These are phyloP conservation scores for Trematosphaeria pertusa DNA, from an alignment of 2,329 filamentous ascomycete genomes.

Conservation along the genomic window DNA sequence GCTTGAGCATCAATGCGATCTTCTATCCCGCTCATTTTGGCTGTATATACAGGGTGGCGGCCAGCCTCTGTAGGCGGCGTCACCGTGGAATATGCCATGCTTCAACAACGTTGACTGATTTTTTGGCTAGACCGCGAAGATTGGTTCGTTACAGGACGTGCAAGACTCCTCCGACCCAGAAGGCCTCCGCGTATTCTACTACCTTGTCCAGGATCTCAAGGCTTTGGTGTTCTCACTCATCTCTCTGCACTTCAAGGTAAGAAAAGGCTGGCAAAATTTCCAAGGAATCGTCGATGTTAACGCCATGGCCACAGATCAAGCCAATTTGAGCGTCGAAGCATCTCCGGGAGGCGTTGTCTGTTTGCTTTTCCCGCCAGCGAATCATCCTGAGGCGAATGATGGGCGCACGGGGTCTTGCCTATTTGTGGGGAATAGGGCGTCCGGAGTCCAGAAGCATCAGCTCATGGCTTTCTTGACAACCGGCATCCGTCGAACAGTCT, in stretches of 20 bases:
- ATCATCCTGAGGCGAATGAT: slow-evolving; percentile 13
- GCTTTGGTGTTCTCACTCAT: slow-evolving; percentile 96
- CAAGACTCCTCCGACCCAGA: slow-evolving; percentile 96
- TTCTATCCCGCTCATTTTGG: no score
- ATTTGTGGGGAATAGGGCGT: slow-evolving; percentile 12
- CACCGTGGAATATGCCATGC: no score
- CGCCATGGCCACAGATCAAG: slow-evolving; percentile 63
- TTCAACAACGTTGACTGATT: slow-evolving; percentile 31
- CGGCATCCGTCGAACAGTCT: slow-evolving; percentile 9
- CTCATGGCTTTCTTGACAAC: neutral
- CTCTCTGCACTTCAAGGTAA: slow-evolving; percentile 92
- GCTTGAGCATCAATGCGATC: no score
- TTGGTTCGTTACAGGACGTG: slow-evolving; percentile 94
- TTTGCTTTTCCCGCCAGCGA: slow-evolving; percentile 23
- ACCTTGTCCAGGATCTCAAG: slow-evolving; percentile 96
- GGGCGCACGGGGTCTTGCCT: neutral
- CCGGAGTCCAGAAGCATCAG: slow-evolving; percentile 17
- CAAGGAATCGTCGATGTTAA: slow-evolving; percentile 1
- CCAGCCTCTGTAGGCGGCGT: no score
- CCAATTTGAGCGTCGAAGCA: slow-evolving; percentile 61
- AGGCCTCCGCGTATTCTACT: slow-evolving; percentile 96
- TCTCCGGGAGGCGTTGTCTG: slow-evolving; percentile 13
- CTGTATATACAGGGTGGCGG: no score
- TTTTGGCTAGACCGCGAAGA: slow-evolving; percentile 83
- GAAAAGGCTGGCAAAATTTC: neutral